Conservation (phyloP, 768 basidiomycete genomes). For the Panaeolus cyanescens region DNA sequence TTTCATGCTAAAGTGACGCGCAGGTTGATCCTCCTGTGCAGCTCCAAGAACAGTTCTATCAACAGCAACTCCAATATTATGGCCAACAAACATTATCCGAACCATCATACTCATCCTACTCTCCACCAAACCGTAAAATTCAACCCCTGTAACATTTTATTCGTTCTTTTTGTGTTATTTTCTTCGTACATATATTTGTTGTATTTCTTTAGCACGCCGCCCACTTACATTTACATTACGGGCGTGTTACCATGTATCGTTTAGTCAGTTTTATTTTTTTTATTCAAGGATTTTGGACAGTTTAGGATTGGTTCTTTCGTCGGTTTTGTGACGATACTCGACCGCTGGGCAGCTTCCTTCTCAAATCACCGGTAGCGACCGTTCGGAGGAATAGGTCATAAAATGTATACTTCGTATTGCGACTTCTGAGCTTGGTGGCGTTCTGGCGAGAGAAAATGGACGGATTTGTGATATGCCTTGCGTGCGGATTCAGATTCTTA, state of each 20-base stretch:
- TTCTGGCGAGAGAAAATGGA: neutral
- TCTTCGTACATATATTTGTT: neutral
- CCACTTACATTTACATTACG: neutral
- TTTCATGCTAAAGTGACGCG: neutral
- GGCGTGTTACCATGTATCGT: neutral
- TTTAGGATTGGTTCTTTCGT: too few species aligned
- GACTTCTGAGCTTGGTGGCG: neutral
- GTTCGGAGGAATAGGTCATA: neutral
- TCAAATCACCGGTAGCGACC: neutral
- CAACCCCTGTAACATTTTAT: neutral
- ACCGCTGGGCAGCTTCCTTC: too few species aligned
- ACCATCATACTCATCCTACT: neutral
- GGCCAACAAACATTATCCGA: neutral
- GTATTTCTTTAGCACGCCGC: neutral
- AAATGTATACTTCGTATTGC: neutral
- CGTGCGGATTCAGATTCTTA: too few species aligned
- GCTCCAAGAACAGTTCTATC: neutral
- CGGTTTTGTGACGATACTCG: too few species aligned
- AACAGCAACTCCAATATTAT: neutral
- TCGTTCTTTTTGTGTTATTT: too few species aligned
- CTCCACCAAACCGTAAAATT: neutral
- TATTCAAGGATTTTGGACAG: neutral
- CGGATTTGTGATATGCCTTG: neutral
- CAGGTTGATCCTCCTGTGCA: neutral
- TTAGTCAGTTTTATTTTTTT: neutral